These are phyloP conservation scores for Cylindrotheca fusiformis DNA, from an alignment of 108 stramenopile genomes.

Conservation along the genomic window DNA sequence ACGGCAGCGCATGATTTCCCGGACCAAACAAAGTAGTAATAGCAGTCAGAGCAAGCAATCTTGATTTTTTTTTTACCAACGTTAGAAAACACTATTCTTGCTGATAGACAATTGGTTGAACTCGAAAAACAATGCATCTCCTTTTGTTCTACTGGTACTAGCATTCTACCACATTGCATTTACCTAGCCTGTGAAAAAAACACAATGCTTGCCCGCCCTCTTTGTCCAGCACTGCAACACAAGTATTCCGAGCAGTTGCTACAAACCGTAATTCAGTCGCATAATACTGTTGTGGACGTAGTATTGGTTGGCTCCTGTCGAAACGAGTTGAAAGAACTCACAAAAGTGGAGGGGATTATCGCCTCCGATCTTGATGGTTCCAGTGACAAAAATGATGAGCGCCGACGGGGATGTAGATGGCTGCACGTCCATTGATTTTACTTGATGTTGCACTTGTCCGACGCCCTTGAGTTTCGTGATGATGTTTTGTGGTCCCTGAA, in stretches of 20 bases:
- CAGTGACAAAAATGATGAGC: constrained; percentile 87
- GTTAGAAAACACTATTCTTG: too few species aligned
- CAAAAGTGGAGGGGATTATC: constrained; percentile 95
- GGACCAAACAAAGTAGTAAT: too few species aligned
- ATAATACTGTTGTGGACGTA: constrained; percentile 95
- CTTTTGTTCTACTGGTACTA: too few species aligned
- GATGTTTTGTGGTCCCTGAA: constrained; percentile 62
- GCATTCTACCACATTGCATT: too few species aligned
- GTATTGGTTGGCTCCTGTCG: constrained; percentile 80
- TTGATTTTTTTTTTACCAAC: too few species aligned
- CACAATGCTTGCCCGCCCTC: too few species aligned
- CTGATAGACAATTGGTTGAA: too few species aligned
- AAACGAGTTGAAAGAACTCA: constrained; percentile 90
- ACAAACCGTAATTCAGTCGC: constrained; percentile 93
- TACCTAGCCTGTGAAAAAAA: too few species aligned
- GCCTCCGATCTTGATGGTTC: constrained; percentile 72
- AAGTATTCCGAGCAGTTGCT: constrained; percentile 10
- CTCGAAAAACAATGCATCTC: too few species aligned
- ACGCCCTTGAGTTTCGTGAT: constrained; percentile 63
- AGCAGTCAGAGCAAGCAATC: too few species aligned
- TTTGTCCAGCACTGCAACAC: not conserved
- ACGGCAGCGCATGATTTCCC: too few species aligned
- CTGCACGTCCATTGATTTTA: constrained; percentile 88
- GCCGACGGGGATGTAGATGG: constrained; percentile 57
- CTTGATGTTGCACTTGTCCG: constrained; percentile 60